Base-by-base conservation (phyloP, 768 basidiomycete genomes). In the Collybia mongolica region DNA sequence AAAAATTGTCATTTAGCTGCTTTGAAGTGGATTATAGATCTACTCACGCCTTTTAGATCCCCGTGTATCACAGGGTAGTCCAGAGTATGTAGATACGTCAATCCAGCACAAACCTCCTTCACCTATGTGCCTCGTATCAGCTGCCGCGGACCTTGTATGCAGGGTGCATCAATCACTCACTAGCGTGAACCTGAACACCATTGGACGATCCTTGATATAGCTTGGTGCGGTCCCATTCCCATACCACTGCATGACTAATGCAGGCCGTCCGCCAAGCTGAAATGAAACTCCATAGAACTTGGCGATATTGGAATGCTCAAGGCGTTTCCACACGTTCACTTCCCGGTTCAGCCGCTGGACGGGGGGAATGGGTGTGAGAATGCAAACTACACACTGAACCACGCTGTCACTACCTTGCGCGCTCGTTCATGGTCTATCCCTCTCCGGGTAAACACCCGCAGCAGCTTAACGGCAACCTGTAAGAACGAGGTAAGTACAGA, bases 231-330 rank as follows among this genome's bases (percentile, higher is more conserved):
- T 64, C 15, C 64, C 65, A 28, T 63, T 58, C 19, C 66, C 46
- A 65, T 75, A 56, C 77, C 75, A 55, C 65, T 70, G 54, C 68
- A 66, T 67, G 56, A 76, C 72, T 64, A 79, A 24, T 60, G 73
- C 51, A 56, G 59, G 67, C 49, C 56, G 58, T 53, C 44, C 67
- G 54, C 53, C 57, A 37, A 58, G 49, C 36, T 74, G 75, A 19
- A 69, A 60, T 2, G 65, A 52, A 36, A 72, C 66, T 7, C 76
- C 76, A 46, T 61, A 72, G 38, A 78, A 59, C 15, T 65, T 64
- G 4, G 68, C 73, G 24, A 79, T 70, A 47, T 78, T 75, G 14
- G 60, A 57, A 44, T 78, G 74, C 3, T 64, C 55, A 17, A 77
- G 54, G 14, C 71, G 60, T 51, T 70, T 61, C 75, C 73, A 75